Evolutionary conservation across 2,329 filamentous ascomycete species (phyloP).

Genomic region (Botrytis porri): DNA sequence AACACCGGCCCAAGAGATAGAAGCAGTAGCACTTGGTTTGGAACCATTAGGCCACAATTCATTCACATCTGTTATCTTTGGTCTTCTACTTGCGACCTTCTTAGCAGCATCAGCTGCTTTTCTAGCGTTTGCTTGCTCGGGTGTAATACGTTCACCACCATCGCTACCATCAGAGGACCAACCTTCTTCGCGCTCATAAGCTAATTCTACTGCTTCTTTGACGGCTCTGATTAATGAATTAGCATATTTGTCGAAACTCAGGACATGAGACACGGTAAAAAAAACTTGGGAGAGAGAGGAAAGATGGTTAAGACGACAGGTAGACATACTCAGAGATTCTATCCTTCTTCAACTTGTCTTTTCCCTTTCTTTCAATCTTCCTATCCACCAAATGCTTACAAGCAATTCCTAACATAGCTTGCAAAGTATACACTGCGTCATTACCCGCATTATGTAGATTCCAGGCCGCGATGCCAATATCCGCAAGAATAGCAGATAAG

Average conservation of each 20-base stretch:
- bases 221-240: conserved; percentile 3
- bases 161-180: conserved; percentile 20
- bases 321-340: conserved; percentile 26
- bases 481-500: conserved; percentile 59
- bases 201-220: conserved; percentile 13
- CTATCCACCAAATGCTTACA: conserved; percentile 38
- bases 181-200: conserved; percentile 14
- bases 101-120: conserved; percentile 6
- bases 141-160: conserved; percentile 15
- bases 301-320: background rate
- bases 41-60: background rate
- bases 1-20: background rate
- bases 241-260: background rate
- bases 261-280: background rate
- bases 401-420: conserved; percentile 65
- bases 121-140: background rate
- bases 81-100: background rate
- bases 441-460: conserved; percentile 87
- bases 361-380: conserved; percentile 19
- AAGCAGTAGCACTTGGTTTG: background rate
- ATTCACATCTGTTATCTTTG: background rate
- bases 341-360: conserved; percentile 25
- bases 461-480: conserved; percentile 60
- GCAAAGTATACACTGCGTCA: conserved; percentile 76
- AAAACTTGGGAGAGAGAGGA: background rate